A percentile compares a stretch with the other conserved stretches of the same genome.
Evolutionary conservation across 2,329 filamentous ascomycete species (phyloP).

Genomic region (Fusarium newnesense): DNA sequence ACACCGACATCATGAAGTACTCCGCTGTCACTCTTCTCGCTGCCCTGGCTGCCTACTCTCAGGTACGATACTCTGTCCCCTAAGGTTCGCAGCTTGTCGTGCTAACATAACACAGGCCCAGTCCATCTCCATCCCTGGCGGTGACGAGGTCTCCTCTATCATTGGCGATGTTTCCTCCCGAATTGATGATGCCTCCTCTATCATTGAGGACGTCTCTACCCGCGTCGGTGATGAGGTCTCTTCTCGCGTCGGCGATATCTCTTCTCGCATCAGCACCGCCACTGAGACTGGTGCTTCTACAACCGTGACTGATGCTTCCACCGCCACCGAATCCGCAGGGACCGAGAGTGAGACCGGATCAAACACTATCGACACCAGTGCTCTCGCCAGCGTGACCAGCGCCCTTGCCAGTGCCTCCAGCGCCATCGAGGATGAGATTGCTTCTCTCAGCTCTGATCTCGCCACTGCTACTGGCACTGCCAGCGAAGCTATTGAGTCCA

Average conservation of each 20-base stretch:
- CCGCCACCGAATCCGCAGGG: constrained; percentile 28
- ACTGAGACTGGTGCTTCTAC: constrained; percentile 17
- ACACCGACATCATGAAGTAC: constrained; percentile 51
- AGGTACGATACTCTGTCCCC: constrained; percentile 14
- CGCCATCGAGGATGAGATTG: constrained; percentile 18
- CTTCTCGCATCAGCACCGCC: constrained; percentile 18
- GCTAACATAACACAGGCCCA: constrained; percentile 29
- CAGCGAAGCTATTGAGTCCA: constrained; percentile 26
- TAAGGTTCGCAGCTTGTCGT: background rate
- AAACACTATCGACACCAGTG: constrained; percentile 31
- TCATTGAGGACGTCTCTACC: constrained; percentile 18
- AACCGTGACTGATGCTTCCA: constrained; percentile 14
- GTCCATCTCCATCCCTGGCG: constrained; percentile 13
- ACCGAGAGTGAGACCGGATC: constrained; percentile 24
- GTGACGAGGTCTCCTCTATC: constrained; percentile 22
- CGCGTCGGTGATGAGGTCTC: constrained; percentile 15
- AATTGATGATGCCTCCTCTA: constrained; percentile 15
- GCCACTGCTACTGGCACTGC: constrained; percentile 38
- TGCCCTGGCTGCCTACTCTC: constrained; percentile 44
- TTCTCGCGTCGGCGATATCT: constrained; percentile 18
- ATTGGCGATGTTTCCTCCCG: constrained; percentile 22
- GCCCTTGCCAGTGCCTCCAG: constrained; percentile 33
- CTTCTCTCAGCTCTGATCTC: constrained; percentile 43
- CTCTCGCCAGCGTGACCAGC: constrained; percentile 17
- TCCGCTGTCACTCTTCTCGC: constrained; percentile 46